phyloP scores from a whole-genome alignment of 2,329 filamentous ascomycete species.

The Acephala macrosclerotiorum region DNA sequence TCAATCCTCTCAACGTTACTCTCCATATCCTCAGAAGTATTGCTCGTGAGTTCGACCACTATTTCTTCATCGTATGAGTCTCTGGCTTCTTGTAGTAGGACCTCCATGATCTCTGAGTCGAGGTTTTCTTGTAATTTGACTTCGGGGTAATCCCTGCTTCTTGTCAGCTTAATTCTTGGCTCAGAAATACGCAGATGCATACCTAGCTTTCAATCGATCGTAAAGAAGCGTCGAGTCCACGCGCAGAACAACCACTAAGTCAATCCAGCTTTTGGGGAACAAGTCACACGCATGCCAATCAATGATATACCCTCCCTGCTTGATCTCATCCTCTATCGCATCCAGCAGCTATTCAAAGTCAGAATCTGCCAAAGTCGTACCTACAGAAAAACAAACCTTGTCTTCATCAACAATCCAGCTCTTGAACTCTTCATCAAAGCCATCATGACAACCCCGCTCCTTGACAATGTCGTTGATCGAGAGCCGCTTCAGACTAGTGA shows the following conservation, averaged over 20 bases:
- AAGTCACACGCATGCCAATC: constrained; percentile 99
- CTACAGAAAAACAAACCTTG: constrained; percentile 66
- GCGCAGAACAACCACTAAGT: constrained; percentile 90
- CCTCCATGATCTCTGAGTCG: constrained; percentile 97
- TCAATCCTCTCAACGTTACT: constrained; percentile 85
- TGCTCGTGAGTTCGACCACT: constrained; percentile 87
- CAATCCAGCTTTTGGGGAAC: constrained; percentile 92
- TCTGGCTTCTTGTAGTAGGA: constrained; percentile 86
- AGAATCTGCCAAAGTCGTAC: background rate
- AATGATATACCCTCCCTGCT: constrained; percentile 83
- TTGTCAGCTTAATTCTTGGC: background rate
- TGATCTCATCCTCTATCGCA: constrained; percentile 82
- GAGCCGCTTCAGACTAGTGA: constrained; percentile 80
- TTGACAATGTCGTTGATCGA: constrained; percentile 93
- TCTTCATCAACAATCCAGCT: constrained; percentile 97
- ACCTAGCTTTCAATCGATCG: constrained; percentile 81
- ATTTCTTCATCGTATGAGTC: constrained; percentile 88
- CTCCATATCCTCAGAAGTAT: constrained; percentile 85
- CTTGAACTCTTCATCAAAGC: constrained; percentile 83
- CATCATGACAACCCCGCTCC: constrained; percentile 85
- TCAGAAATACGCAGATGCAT: constrained; percentile 20
- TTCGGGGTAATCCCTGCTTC: constrained; percentile 76
- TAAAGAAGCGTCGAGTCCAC: constrained; percentile 83
- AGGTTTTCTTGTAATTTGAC: constrained; percentile 94
- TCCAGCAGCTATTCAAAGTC: constrained; percentile 72